Evolutionary conservation across 331 rosid species (phyloP), one percentile per base, ranked within the genome.

Genomic region (Cucumis variabilis): DNA sequence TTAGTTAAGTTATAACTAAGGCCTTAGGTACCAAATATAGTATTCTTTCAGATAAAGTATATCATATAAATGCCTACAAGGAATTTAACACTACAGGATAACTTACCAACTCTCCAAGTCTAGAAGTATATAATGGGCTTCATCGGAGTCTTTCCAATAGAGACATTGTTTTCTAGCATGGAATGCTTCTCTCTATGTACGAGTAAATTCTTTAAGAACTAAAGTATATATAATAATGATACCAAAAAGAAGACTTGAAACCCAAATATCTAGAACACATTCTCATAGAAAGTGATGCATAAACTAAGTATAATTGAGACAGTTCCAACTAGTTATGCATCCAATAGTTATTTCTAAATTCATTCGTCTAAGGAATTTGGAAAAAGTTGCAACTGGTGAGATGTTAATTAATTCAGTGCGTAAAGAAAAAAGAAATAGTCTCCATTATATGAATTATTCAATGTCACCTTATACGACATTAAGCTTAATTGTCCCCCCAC

Each of bases 61-160:
- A 84, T 72, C 53, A 84, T 33, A 58, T 80, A 41, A 41, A 41
- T 41, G 44, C 44, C 44, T 41, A 90, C 83, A 88, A 82, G 30
- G 82, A 48, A 80, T 88, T 86, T 82, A 91, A 88, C 51, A 21
- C 23, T 46, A 87, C 28, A 68, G 58, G 80, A 83, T 71, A 78
- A 84, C 79, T 88, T 92, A 96, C 99, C 99, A 87, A 97, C 89
- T 93, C 99, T 94, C 99, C 99, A 97, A 81, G 95, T 93, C 74
- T 92, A 98, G 89, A 93, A 95, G 87, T 91, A 80, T 85, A 92
- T 92, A 74, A 97, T 93, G 86, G 98, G 98, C 88, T 95, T 97
- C 87, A 90, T 87, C 37, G 93, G 91, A 85, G 85, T 88, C 91
- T 91, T 95, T 90, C 98, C 98, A 86, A 83, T 93, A 76, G 89